Evolutionary conservation across 2,329 filamentous ascomycete species (phyloP), one percentile per base, ranked within the genome.

Genomic region (Penicillium frequentans): DNA sequence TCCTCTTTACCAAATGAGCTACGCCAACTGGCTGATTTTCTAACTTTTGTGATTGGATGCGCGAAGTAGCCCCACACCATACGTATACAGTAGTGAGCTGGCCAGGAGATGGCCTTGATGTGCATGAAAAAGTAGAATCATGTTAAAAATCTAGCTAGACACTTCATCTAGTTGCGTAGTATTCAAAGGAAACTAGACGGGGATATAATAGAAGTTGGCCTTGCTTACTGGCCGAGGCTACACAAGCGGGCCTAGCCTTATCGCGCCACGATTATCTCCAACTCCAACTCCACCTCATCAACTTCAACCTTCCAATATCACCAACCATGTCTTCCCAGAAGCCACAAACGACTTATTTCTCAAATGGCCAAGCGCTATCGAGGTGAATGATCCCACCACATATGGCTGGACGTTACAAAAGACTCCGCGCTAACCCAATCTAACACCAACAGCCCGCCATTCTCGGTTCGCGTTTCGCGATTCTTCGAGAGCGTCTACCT

Each of bases 401-500:
- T 8, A 47, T 29, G 4, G 26, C 19, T 13, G 11, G 10, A 3
- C 2, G 49, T 16, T 5, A 35, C 45, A 44, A 19, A 13, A 21
- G 14, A 42, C 31, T 19, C 19, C 14, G 3, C 21, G 23, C 54
- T 58, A 26, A 56, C 44, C 23, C 52, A 11, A 21, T 57, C 13
- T 24, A 37, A 55, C 46, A 11, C 27, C 27, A 37, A 49, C 56
- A 81, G 78, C 43, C 77, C 78, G 13, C 80, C 80, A 3, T 54
- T 81, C 49, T 68, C 75, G 16, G 74, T 77, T 55, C 79, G 77
- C 49, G 50, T 78, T 56, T 68, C 65, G 49, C 74, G 74, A 60
- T 72, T 78, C 66, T 55, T 77, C 56, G 70, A 79, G 49, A 70
- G 66, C 53, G 56, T 77, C 50, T 82, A 81, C 62, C 65, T 76